Evolutionary conservation across 257 asterid species (phyloP), one percentile per base, ranked within the genome.

Genomic region (Mentha longifolia): DNA sequence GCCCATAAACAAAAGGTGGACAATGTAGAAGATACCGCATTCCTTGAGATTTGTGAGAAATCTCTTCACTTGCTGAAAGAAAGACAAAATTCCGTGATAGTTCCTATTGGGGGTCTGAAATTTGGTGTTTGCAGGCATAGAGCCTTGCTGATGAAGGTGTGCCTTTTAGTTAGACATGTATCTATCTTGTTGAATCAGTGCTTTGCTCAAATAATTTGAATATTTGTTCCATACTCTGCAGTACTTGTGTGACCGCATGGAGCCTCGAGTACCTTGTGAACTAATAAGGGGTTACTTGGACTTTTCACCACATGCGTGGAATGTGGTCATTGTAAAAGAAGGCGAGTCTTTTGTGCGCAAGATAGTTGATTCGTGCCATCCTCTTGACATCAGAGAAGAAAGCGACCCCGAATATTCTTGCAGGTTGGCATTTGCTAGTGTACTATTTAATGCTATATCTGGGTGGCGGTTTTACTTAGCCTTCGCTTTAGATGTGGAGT

Each of bases 71-170:
- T 84, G 42, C 57, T 89, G 42, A 94, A 92, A 80, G 86, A 81
- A 78, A 86, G 85, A 56, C 79, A 55, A 41, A 79, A 80, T 72
- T 94, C 99, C 61, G 19, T 79, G 74, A 66, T 94, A 57, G 96
- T 94, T 86, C 96, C 98, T 70, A 83, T 94, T 77, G 99, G 99
- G 61, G 86, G 86, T 58, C 74, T 95, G 80, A 93, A 86, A 76
- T 92, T 86, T 83, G 99, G 99, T 66, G 87, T 95, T 62, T 95
- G 99, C 84, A 80, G 99, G 76, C 99, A 95, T 76, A 92, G 98
- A 78, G 97, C 99, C 7, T 68, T 94, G 84, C 91, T 94, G 77
- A 83, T 94, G 96, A 94, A 94, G 96, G 99, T 91, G 77, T 8
- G 7, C 43, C 54, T 19, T 65, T 3, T 46, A 15, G 51, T 33